Evolutionary conservation across 805 yeast species (phyloP).

Genomic region (Yamadazyma kitorensis): DNA sequence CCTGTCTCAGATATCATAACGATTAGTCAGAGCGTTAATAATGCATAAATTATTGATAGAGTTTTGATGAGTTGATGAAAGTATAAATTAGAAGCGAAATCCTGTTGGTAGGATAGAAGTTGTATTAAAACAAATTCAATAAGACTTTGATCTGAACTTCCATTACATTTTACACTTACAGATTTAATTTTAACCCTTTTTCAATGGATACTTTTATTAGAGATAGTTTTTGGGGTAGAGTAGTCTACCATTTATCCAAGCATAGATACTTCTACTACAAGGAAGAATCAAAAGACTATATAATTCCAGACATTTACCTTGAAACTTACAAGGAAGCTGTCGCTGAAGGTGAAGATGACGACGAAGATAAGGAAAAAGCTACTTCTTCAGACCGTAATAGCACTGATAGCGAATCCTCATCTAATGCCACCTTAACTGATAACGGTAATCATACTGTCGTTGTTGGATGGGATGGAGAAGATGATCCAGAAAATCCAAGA

Average conservation of each 20-base stretch:
- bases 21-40: no score
- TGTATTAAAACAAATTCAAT: no score
- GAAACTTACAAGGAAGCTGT: slow-evolving; percentile 1
- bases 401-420: not conserved
- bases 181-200: no score
- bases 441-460: not conserved
- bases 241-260: slow-evolving; percentile 24
- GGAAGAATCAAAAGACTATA: slow-evolving; percentile 28
- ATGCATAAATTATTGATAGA: no score
- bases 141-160: no score
- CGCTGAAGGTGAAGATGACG: not conserved
- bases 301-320: slow-evolving; percentile 24
- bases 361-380: no score
- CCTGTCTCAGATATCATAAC: no score
- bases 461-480: slow-evolving; percentile 13
- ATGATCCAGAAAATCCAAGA: slow-evolving; percentile 55
- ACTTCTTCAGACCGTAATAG: not conserved
- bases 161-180: no score
- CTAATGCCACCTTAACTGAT: not conserved
- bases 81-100: no score
- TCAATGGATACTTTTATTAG: no score
- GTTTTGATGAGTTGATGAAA: no score
- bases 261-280: slow-evolving; percentile 20
- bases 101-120: no score
- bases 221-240: slow-evolving; percentile 19